Conservation (phyloP, 345 rosid species). For the Populus deltoides region DNA sequence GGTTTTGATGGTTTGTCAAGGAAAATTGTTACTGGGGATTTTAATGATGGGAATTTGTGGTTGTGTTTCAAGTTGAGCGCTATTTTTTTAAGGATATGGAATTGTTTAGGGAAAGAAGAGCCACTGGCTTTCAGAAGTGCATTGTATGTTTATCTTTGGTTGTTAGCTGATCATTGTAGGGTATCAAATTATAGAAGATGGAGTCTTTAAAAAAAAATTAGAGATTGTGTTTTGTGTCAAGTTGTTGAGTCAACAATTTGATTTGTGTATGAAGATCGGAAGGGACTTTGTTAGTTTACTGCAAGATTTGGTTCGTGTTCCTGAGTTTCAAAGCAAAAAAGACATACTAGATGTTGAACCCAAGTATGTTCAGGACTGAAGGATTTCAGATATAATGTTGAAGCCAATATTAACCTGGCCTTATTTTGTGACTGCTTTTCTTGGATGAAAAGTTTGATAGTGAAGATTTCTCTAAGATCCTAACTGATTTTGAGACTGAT, state of each 20-base stretch:
- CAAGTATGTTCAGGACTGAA: conserved; percentile 31
- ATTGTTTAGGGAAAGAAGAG: conserved; percentile 51
- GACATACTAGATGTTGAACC: conserved; percentile 54
- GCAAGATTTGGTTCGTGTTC: conserved; percentile 73
- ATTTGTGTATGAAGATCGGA: conserved; percentile 61
- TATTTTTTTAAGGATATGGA: conserved; percentile 48
- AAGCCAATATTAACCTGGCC: conserved; percentile 60
- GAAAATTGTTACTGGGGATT: conserved; percentile 64
- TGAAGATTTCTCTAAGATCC: too few species aligned
- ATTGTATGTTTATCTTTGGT: conserved; percentile 59
- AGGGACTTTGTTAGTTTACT: conserved; percentile 66
- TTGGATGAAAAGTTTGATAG: conserved; percentile 58
- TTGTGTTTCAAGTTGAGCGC: conserved; percentile 62
- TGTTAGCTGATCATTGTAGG: conserved; percentile 70
- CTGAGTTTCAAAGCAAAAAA: conserved; percentile 52
- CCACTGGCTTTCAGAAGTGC: conserved; percentile 58
- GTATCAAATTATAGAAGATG: conserved; percentile 22
- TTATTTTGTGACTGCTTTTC: conserved; percentile 80
- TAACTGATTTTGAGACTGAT: too few species aligned
- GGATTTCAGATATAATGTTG: conserved; percentile 48
- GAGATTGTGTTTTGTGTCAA: conserved; percentile 66
- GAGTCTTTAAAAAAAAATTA: conserved; percentile 43
- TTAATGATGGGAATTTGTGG: conserved; percentile 63
- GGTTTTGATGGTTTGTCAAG: conserved; percentile 58
- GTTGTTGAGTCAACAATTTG: conserved; percentile 66